Base-by-base conservation (phyloP, 108 stramenopile species). In the Poteriospumella lacustris region DNA sequence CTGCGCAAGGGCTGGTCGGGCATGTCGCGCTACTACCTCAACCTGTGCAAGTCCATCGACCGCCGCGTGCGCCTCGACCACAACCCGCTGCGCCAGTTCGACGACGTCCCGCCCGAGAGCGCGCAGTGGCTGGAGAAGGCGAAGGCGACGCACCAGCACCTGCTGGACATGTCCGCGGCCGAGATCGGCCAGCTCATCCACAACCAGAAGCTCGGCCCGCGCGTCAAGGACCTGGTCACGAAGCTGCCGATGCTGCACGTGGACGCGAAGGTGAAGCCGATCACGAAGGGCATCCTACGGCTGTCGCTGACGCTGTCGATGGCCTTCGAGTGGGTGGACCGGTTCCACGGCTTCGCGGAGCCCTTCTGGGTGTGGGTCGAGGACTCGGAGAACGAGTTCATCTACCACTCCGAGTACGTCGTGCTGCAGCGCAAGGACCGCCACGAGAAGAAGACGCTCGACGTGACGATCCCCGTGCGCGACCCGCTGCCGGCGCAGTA, bases 331-430 rank as follows among this genome's bases (percentile, higher is more conserved):
- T 98, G 97, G 97, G 78, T 82, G 44, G 84, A 79, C 39, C 86
- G 91, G 43, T 87, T 86, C 85, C 93, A 93, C 78, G 94, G 96
- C 19, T 87, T 89, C 2, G 90, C 88, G 1, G 84, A 95, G 80
- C 87, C 87, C 15, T 98, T 92, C 64, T 96, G 93, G 92, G 75
- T 98, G 26, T 97, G 94, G 97, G 90, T 99, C 0, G 98, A 99
- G 85, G 96, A 97, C 69, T 79, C 84, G 2, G 88, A 90, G 15
- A 93, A 85, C 58, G 91, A 95, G 44, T 83, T 86, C 68, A 91
- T 94, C 33, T 85, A 87, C 43, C 87, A 89, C 67, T 40, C 80
- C 56, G 88, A 89, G 60, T 43, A 39, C 43, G 79, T 84, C 38
- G 77, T 83, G 42, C 79, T 84, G 42, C 76, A 77, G 40, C 82